Conservation (phyloP, 2,329 filamentous ascomycete genomes). For the Nigrospora oryzae region DNA sequence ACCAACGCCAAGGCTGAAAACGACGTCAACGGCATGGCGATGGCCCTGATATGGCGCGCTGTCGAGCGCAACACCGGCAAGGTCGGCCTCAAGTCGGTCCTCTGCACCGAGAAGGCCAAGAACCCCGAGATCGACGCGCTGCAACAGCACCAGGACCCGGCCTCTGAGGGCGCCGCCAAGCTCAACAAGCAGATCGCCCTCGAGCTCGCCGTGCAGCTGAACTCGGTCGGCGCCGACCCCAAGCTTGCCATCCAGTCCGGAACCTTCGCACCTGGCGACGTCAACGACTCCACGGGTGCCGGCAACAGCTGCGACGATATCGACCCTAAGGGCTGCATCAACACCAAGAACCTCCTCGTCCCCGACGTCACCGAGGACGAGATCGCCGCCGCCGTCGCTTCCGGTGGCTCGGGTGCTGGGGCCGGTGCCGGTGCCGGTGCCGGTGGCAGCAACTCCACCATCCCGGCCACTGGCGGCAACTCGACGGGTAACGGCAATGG, state of each 20-base stretch:
- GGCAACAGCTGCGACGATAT: slow-evolving; percentile 47
- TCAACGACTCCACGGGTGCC: slow-evolving; percentile 32
- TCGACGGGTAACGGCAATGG: slow-evolving; percentile 6
- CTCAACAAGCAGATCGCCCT: slow-evolving; percentile 55
- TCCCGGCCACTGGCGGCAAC: slow-evolving; percentile 4
- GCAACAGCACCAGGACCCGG: slow-evolving; percentile 60
- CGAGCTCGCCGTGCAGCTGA: slow-evolving; percentile 50
- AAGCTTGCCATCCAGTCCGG: slow-evolving; percentile 50
- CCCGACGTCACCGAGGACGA: slow-evolving; percentile 44
- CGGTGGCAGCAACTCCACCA: slow-evolving; percentile 7
- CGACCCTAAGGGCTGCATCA: slow-evolving; percentile 45
- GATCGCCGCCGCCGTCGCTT: slow-evolving; percentile 46
- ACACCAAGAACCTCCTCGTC: slow-evolving; percentile 43
- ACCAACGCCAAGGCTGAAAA: slow-evolving; percentile 46
- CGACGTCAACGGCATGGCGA: slow-evolving; percentile 45
- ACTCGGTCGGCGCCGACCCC: slow-evolving; percentile 53
- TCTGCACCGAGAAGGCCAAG: slow-evolving; percentile 44
- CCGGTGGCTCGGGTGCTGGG: slow-evolving; percentile 16
- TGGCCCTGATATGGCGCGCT: slow-evolving; percentile 44
- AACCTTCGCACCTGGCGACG: slow-evolving; percentile 53
- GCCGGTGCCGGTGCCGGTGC: slow-evolving; percentile 7
- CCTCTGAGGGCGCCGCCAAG: slow-evolving; percentile 43
- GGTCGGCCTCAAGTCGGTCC: slow-evolving; percentile 48
- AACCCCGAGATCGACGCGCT: slow-evolving; percentile 60
- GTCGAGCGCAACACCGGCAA: slow-evolving; percentile 52